These are phyloP conservation scores for Raffaelea arxii DNA, from an alignment of 2,329 filamentous ascomycete species.

Conservation along the genomic window DNA sequence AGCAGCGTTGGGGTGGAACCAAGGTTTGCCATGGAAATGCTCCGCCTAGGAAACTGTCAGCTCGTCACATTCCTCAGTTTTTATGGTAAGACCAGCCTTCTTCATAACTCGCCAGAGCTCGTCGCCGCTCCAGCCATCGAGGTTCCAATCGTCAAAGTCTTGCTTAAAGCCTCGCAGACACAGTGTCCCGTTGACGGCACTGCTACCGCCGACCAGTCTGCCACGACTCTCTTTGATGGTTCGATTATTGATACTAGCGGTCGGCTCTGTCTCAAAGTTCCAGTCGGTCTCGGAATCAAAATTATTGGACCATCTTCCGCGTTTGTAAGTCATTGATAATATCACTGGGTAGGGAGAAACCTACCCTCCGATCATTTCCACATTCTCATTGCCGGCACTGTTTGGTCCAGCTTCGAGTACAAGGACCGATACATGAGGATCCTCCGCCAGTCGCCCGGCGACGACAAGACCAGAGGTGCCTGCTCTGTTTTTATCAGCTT, in stretches of 20 bases:
- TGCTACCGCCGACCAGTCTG: background rate
- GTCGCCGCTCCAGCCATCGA: background rate
- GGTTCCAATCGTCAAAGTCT: background rate
- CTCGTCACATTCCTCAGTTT: too few species aligned
- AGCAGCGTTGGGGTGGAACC: background rate
- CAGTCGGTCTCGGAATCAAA: background rate
- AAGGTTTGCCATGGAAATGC: too few species aligned
- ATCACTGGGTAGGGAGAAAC: background rate
- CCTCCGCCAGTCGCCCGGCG: background rate
- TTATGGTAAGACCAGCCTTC: too few species aligned
- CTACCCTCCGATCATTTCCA: background rate
- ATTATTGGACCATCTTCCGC: background rate
- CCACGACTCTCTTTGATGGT: background rate
- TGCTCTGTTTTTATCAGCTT: background rate
- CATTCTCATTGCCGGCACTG: background rate
- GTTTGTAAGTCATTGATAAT: background rate
- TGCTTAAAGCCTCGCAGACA: background rate
- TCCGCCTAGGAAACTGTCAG: too few species aligned
- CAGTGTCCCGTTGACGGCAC: background rate
- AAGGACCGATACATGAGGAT: background rate
- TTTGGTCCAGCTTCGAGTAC: background rate
- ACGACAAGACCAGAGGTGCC: background rate
- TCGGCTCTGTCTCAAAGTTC: background rate
- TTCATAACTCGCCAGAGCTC: background rate
- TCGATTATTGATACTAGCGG: background rate